These are phyloP conservation scores for Medicago ruthenica DNA, from an alignment of 306 rosid genomes.

Conservation along the genomic window DNA sequence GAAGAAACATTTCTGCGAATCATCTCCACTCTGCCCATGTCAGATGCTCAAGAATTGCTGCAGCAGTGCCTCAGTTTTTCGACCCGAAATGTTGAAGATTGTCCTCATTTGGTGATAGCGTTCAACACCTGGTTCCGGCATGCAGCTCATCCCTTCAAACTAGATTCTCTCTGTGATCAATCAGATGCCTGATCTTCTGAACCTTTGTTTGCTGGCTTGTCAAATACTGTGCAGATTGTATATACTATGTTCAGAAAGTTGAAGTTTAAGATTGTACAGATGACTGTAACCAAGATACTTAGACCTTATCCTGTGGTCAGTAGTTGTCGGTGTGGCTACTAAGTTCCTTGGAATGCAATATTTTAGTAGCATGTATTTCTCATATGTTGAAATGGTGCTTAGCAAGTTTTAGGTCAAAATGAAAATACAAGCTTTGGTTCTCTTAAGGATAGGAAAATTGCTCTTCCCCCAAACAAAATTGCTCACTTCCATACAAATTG, in stretches of 20 bases:
- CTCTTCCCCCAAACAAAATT: no score
- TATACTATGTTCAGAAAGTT: conserved; percentile 38
- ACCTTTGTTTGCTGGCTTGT: conserved; percentile 13
- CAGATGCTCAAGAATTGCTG: conserved; percentile 86
- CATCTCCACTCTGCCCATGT: conserved; percentile 88
- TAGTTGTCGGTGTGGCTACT: conserved; percentile 2
- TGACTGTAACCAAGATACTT: background rate
- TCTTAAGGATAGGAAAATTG: background rate
- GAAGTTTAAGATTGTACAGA: conserved; percentile 40
- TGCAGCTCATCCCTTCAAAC: conserved; percentile 56
- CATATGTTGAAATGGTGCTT: background rate
- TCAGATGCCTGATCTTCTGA: conserved; percentile 8
- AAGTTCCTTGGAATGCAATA: conserved; percentile 30
- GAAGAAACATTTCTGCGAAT: conserved; percentile 83
- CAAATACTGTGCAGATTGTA: conserved; percentile 52
- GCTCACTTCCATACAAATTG: no score
- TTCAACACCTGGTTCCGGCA: conserved; percentile 98
- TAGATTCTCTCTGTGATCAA: conserved; percentile 41
- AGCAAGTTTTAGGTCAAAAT: conserved; percentile 9
- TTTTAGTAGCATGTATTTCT: conserved; percentile 25
- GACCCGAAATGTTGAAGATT: conserved; percentile 81
- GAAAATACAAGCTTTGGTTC: background rate
- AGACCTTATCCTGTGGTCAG: conserved; percentile 20
- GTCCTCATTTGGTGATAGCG: conserved; percentile 82
- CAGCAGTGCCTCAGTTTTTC: conserved; percentile 90